phyloP scores from a whole-genome alignment of 306 rosid genomes.

The Canavalia ensiformis region DNA sequence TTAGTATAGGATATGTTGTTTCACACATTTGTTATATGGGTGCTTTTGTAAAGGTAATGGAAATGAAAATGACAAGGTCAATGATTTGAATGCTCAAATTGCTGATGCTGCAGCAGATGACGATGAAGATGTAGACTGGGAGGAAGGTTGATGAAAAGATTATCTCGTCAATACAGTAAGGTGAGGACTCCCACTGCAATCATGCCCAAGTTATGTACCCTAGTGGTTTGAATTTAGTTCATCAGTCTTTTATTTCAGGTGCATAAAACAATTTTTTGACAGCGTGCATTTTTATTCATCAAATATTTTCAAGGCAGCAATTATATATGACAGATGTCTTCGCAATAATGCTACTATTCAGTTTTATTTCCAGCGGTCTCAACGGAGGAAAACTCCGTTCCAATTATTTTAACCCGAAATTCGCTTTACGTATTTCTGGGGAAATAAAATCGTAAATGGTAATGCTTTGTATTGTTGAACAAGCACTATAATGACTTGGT shows the following conservation, averaged over 20 bases:
- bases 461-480: background rate
- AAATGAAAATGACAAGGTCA: conserved; percentile 63
- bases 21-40: background rate
- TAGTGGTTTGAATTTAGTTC: background rate
- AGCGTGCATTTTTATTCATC: background rate
- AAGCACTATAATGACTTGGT: background rate
- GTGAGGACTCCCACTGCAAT: background rate
- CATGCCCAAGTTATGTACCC: background rate
- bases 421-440: background rate
- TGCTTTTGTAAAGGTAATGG: conserved; percentile 52
- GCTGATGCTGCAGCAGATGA: conserved; percentile 65
- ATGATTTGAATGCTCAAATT: conserved; percentile 75
- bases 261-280: background rate
- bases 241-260: background rate
- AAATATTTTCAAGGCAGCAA: background rate
- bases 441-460: background rate
- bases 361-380: background rate
- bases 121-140: conserved; percentile 74
- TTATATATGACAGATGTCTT: background rate
- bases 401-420: background rate
- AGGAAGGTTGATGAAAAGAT: conserved; percentile 64
- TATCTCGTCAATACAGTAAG: background rate
- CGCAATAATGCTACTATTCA: background rate
- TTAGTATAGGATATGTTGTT: background rate
- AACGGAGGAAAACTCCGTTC: background rate